Conservation (phyloP, 2,329 filamentous ascomycete genomes). For the Ampelomyces quisqualis region DNA sequence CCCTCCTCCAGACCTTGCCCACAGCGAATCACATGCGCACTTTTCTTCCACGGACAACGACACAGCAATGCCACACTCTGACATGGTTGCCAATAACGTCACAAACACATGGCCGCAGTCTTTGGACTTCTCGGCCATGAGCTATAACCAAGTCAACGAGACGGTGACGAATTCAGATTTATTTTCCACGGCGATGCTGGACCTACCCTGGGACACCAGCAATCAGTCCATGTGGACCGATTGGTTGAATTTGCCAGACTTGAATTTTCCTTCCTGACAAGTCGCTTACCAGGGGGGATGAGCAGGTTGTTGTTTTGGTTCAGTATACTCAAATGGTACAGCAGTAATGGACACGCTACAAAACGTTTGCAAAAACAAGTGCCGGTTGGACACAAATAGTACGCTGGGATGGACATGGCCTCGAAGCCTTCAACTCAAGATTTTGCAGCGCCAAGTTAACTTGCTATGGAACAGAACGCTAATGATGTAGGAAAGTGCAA, state of each 20-base stretch:
- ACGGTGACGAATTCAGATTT: conserved; percentile 64
- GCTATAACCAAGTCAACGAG: conserved; percentile 66
- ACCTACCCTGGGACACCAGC: conserved; percentile 60
- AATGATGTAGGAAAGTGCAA: no score
- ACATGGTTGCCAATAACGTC: conserved; percentile 15
- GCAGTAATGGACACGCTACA: no score
- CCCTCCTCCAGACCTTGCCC: background rate
- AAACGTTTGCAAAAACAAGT: no score
- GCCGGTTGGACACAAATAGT: no score
- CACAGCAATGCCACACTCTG: conserved; percentile 5
- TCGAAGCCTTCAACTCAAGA: no score
- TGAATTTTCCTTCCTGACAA: conserved; percentile 35
- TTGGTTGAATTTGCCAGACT: conserved; percentile 39
- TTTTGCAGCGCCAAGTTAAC: no score
- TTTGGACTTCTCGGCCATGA: conserved; percentile 68
- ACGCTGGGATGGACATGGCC: no score
- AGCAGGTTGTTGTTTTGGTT: no score
- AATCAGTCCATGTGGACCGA: conserved; percentile 37
- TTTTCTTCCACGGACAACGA: background rate
- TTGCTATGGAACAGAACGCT: no score
- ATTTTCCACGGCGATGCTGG: conserved; percentile 57
- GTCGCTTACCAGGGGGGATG: no score
- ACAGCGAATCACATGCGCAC: background rate
- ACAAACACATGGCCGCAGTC: conserved; percentile 25
- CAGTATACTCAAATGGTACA: no score